These are phyloP conservation scores for Acorus gramineus DNA, from an alignment of 106 monocot species.

Conservation along the genomic window DNA sequence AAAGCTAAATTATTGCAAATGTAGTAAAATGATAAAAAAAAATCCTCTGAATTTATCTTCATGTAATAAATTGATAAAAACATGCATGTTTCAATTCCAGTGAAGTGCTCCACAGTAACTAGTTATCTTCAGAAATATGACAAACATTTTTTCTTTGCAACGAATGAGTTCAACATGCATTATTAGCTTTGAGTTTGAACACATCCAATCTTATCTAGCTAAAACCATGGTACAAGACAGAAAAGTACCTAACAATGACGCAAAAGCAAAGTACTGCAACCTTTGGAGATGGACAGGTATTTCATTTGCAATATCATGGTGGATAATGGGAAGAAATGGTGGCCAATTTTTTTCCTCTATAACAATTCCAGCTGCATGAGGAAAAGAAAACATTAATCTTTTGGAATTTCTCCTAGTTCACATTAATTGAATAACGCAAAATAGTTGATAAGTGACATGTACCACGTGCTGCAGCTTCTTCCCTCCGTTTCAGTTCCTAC, in stretches of 20 bases:
- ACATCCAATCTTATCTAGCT: no score
- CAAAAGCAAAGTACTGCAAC: constrained; percentile 82
- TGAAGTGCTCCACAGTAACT: no score
- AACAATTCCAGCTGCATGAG: constrained; percentile 73
- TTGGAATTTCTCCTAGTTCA: not conserved
- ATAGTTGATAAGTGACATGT: not conserved
- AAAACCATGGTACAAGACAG: no score
- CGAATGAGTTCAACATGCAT: no score
- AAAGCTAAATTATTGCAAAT: no score
- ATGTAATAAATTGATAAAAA: no score
- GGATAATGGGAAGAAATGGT: constrained; percentile 81
- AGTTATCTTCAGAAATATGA: no score
- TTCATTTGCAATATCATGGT: constrained; percentile 84
- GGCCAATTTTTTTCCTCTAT: constrained; percentile 91
- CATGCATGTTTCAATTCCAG: no score
- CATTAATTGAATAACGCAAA: not conserved
- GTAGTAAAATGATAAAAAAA: no score
- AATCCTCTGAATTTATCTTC: no score
- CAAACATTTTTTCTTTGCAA: no score
- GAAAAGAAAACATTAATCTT: constrained; percentile 3
- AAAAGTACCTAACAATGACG: constrained; percentile 68
- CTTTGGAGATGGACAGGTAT: constrained; percentile 80
- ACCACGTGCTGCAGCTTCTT: constrained; percentile 81
- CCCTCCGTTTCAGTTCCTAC: constrained; percentile 76
- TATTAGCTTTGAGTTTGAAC: no score